Evolutionary conservation across 2,329 filamentous ascomycete species (phyloP).

Genomic region (Curvularia sp.): DNA sequence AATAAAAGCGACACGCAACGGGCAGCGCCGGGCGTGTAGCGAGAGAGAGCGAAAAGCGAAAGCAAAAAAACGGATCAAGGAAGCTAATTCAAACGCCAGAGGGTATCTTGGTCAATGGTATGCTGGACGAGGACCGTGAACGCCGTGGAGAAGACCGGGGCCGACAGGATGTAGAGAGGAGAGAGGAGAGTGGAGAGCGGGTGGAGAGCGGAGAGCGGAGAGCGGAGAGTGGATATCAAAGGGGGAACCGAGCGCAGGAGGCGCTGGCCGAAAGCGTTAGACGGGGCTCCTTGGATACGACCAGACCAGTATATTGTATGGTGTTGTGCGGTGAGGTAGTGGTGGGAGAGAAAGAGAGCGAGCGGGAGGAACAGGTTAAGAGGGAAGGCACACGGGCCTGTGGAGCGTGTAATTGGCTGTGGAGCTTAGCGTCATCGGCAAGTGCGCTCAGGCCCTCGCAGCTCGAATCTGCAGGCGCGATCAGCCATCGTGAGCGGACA

Average conservation of each 20-base stretch:
- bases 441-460: conserved; percentile 21
- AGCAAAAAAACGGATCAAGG: conserved; percentile 14
- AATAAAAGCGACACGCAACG: conserved; percentile 27
- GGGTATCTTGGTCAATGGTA: conserved; percentile 48
- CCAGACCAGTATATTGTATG: conserved; percentile 44
- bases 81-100: conserved; percentile 37
- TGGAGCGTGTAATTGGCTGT: conserved; percentile 30
- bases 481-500: conserved; percentile 22
- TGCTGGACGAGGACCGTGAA: conserved; percentile 47
- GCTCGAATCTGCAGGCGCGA: conserved; percentile 29
- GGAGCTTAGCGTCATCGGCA: conserved; percentile 29
- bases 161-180: conserved; percentile 37
- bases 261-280: conserved; percentile 53
- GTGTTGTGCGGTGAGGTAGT: conserved; percentile 38
- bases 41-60: conserved; percentile 28
- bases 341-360: conserved; percentile 34
- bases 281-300: conserved; percentile 44
- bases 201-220: conserved; percentile 37
- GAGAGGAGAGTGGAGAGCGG: conserved; percentile 20
- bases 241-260: conserved; percentile 51
- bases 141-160: conserved; percentile 47
- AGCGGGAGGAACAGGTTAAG: conserved; percentile 40
- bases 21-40: conserved; percentile 22
- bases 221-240: conserved; percentile 26
- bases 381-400: conserved; percentile 27